These are phyloP conservation scores for Coniferiporia weirii DNA, from an alignment of 1,284 basidiomycete species.

Conservation along the genomic window DNA sequence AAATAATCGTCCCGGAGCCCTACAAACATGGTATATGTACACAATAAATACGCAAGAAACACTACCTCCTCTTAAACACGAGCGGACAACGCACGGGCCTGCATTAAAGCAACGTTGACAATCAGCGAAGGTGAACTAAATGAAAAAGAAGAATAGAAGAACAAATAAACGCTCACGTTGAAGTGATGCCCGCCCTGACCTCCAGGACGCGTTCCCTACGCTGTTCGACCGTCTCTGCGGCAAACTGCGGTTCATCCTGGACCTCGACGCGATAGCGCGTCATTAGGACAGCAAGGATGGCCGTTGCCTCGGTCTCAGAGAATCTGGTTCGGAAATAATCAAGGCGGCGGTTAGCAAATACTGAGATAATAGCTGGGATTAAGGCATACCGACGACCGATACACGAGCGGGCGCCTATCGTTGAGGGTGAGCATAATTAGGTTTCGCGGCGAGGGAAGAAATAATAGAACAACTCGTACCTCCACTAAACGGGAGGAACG, in stretches of 20 bases:
- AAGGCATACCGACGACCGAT: conserved; percentile 15
- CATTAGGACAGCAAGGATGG: conserved; percentile 13
- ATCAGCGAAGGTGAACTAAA: background rate
- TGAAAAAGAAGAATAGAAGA: background rate
- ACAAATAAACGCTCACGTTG: conserved; percentile 23
- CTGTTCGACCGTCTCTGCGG: conserved; percentile 28
- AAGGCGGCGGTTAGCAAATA: background rate
- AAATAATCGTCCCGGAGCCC: too few relatives aligned
- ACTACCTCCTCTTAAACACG: conserved; percentile 13
- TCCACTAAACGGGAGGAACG: conserved; percentile 48
- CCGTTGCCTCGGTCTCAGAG: conserved; percentile 15
- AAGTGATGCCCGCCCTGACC: conserved; percentile 21
- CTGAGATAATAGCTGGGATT: background rate
- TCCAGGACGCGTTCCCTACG: conserved; percentile 25
- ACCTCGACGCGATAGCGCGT: conserved; percentile 20
- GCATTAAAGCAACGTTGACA: background rate
- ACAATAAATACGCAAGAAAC: background rate
- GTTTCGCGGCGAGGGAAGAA: background rate
- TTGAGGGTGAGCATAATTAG: background rate
- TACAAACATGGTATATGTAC: background rate
- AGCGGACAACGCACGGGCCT: conserved; percentile 17
- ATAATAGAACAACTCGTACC: conserved; percentile 31
- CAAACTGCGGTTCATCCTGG: conserved; percentile 29
- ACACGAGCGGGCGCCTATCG: conserved; percentile 14
- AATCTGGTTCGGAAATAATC: conserved; percentile 1